Conservation (phyloP, 2,329 filamentous ascomycete genomes). For the Fusarium musae region DNA sequence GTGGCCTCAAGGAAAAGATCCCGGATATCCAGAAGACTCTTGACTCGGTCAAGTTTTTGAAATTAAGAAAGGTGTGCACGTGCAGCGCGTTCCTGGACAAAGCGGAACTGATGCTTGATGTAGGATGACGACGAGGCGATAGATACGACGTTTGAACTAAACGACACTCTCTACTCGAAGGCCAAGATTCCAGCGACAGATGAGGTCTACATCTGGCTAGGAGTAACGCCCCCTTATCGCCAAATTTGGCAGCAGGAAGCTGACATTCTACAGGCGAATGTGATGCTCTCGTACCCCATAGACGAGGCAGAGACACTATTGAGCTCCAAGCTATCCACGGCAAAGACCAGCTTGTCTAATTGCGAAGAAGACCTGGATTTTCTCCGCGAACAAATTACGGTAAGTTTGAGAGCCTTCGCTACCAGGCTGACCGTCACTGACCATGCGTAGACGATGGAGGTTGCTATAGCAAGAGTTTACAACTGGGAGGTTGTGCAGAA, state of each 20-base stretch:
- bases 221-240: constrained; percentile 61
- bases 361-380: constrained; percentile 98
- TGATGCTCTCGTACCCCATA: constrained; percentile 96
- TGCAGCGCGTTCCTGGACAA: neutral
- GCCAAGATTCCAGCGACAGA: constrained; percentile 84
- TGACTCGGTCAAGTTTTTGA: constrained; percentile 88
- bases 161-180: constrained; percentile 94
- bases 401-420: constrained; percentile 56
- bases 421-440: neutral
- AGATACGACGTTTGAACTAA: constrained; percentile 94
- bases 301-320: constrained; percentile 86
- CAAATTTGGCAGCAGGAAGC: constrained; percentile 2
- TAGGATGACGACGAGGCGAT: constrained; percentile 73
- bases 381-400: constrained; percentile 94
- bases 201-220: constrained; percentile 98
- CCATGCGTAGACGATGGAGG: constrained; percentile 84
- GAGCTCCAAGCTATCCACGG: constrained; percentile 79
- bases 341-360: constrained; percentile 82
- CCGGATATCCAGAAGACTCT: constrained; percentile 97
- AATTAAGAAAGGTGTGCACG: constrained; percentile 72
- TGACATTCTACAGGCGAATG: constrained; percentile 76
- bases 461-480: constrained; percentile 96
- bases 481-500: constrained; percentile 99
- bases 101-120: constrained; percentile 31
- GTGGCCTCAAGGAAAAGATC: constrained; percentile 90